A percentile compares a stretch with the other conserved stretches of the same genome.
These are phyloP conservation scores for Fraxinus pennsylvanica DNA, from an alignment of 257 asterid genomes.

Conservation along the genomic window DNA sequence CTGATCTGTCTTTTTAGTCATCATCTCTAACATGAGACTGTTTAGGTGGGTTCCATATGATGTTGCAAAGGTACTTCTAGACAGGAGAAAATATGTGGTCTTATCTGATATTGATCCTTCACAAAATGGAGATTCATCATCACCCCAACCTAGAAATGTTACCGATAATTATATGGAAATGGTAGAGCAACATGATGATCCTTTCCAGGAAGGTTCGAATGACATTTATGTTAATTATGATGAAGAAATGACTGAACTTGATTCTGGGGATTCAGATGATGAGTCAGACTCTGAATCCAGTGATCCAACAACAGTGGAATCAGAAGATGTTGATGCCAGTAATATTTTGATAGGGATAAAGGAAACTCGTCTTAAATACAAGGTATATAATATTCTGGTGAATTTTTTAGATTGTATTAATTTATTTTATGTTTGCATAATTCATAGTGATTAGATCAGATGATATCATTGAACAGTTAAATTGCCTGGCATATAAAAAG, in stretches of 20 bases:
- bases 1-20: conserved; percentile 3
- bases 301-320: conserved; percentile 30
- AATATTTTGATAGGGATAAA: conserved; percentile 65
- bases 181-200: conserved; percentile 56
- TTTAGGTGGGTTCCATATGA: conserved; percentile 87
- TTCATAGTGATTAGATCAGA: not conserved
- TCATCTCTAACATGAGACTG: conserved; percentile 24
- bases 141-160: conserved; percentile 23
- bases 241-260: conserved; percentile 59
- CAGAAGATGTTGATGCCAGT: conserved; percentile 52
- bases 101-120: conserved; percentile 59
- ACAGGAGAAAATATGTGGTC: conserved; percentile 62
- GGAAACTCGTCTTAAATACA: conserved; percentile 60
- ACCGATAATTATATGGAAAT: conserved; percentile 44
- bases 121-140: conserved; percentile 43
- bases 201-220: conserved; percentile 43
- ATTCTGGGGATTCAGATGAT: conserved; percentile 62
- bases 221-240: conserved; percentile 50
- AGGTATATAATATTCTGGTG: conserved; percentile 41
- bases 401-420: not conserved
- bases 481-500: not conserved
- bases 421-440: not conserved
- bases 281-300: conserved; percentile 56
- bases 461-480: not conserved
- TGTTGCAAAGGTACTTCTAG: conserved; percentile 70